A percentile compares a stretch with the other conserved stretches of the same genome.
These are phyloP conservation scores for Huntiella bhutanensis DNA, from an alignment of 2,329 filamentous ascomycete species.

Conservation along the genomic window DNA sequence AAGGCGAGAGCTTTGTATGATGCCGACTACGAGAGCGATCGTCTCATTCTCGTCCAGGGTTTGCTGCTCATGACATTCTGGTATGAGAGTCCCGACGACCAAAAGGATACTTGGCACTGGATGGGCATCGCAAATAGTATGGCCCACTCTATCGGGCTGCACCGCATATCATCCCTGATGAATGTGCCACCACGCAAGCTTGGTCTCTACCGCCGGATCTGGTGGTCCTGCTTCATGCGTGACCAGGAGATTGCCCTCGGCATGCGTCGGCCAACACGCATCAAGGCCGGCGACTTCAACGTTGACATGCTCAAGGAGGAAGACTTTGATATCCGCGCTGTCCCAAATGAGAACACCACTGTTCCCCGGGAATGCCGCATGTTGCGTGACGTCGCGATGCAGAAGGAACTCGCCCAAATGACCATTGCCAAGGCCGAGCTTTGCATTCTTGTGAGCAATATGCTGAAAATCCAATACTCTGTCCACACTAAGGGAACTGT, in stretches of 20 bases:
- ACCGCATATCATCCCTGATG: conserved; percentile 63
- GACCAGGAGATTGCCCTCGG: conserved; percentile 82
- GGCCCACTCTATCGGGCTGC: conserved; percentile 81
- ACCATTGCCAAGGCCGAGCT: conserved; percentile 84
- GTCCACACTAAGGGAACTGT: conserved; percentile 71
- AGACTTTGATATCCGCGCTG: conserved; percentile 62
- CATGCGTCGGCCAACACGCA: conserved; percentile 80
- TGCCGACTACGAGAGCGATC: conserved; percentile 85
- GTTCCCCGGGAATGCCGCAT: conserved; percentile 53
- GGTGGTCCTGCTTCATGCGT: conserved; percentile 96
- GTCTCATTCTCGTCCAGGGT: conserved; percentile 72
- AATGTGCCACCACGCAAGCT: conserved; percentile 56
- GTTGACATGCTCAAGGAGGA: conserved; percentile 71
- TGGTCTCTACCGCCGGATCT: conserved; percentile 82
- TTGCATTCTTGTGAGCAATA: conserved; percentile 73
- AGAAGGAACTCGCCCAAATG: conserved; percentile 64
- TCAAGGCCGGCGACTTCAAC: conserved; percentile 85
- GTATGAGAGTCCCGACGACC: conserved; percentile 92
- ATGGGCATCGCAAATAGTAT: conserved; percentile 91
- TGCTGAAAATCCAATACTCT: conserved; percentile 81
- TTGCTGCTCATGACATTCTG: conserved; percentile 89
- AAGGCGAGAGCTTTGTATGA: conserved; percentile 83
- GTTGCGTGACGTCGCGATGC: conserved; percentile 51
- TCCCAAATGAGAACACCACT: conserved; percentile 48
- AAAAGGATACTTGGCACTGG: conserved; percentile 98